These are phyloP conservation scores for Aspergillus viridinutans DNA, from an alignment of 2,329 filamentous ascomycete genomes.

Conservation along the genomic window DNA sequence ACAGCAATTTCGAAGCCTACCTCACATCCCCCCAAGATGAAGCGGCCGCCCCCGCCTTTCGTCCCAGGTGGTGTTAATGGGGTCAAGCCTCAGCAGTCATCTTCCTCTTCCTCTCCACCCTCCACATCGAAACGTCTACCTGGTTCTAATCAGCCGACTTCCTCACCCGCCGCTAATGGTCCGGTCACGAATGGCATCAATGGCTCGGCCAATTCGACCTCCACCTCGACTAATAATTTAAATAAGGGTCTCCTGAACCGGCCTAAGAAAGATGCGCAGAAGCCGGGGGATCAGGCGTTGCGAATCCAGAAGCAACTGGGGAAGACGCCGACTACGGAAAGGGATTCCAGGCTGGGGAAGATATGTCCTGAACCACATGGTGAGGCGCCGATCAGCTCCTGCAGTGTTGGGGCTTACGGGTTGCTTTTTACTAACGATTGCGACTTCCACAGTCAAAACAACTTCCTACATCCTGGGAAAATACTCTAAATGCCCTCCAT, in stretches of 20 bases:
- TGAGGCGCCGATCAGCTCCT: slow-evolving; percentile 21
- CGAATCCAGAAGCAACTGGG: slow-evolving; percentile 33
- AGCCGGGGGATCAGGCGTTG: slow-evolving; percentile 29
- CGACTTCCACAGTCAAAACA: slow-evolving; percentile 58
- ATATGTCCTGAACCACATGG: slow-evolving; percentile 44
- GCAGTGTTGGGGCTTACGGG: slow-evolving; percentile 7
- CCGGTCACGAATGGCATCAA: slow-evolving; percentile 45
- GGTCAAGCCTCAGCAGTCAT: slow-evolving; percentile 51
- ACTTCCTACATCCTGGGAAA: slow-evolving; percentile 78
- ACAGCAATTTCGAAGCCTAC: slow-evolving; percentile 43
- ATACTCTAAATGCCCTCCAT: slow-evolving; percentile 68
- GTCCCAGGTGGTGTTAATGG: slow-evolving; percentile 61
- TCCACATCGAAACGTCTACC: slow-evolving; percentile 54
- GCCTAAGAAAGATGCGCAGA: slow-evolving; percentile 54
- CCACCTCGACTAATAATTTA: slow-evolving; percentile 1
- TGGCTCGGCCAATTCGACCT: slow-evolving; percentile 20
- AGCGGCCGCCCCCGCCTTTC: slow-evolving; percentile 62
- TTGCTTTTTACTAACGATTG: slow-evolving; percentile 15
- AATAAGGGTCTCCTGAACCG: slow-evolving; percentile 44
- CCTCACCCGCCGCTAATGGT: slow-evolving; percentile 35
- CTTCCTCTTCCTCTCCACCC: slow-evolving; percentile 51
- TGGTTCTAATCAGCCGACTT: slow-evolving; percentile 50
- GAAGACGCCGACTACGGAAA: slow-evolving; percentile 24
- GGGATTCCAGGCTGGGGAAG: slow-evolving; percentile 35
- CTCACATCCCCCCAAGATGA: slow-evolving; percentile 56